Evolutionary conservation across 2,329 filamentous ascomycete genomes (phyloP).

Genomic region (Aspergillus versicolor): DNA sequence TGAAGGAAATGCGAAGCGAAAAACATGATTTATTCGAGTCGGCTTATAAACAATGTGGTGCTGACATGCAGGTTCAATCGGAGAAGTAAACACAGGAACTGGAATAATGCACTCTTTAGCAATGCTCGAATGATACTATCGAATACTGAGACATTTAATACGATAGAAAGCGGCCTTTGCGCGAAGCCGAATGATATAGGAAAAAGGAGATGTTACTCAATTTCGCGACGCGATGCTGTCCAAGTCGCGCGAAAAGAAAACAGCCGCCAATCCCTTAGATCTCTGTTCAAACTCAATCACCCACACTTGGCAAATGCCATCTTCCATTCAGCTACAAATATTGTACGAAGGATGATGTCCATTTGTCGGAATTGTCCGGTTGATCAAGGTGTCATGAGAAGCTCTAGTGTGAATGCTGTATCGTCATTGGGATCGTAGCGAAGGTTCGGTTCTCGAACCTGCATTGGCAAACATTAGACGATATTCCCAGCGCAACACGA

Average conservation of each 20-base stretch:
- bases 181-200: not conserved
- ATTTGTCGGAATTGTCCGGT: constrained; percentile 19
- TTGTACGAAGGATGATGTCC: constrained; percentile 37
- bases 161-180: not conserved
- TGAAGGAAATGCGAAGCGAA: constrained; percentile 5
- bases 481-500: not conserved
- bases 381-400: constrained; percentile 36
- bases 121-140: not conserved
- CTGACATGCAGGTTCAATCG: not conserved
- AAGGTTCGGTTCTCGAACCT: constrained; percentile 11
- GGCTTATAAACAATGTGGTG: constrained; percentile 42
- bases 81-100: not conserved
- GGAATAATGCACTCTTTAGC: not conserved
- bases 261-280: constrained; percentile 41
- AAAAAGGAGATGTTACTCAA: not conserved
- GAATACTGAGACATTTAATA: too few species aligned
- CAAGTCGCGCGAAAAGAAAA: not conserved
- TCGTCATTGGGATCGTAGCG: constrained; percentile 41
- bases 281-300: constrained; percentile 50
- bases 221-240: not conserved
- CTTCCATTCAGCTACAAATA: constrained; percentile 34
- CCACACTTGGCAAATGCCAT: constrained; percentile 31
- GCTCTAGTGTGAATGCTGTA: constrained; percentile 36
- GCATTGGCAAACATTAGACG: not conserved
- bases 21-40: constrained; percentile 20